Base-by-base conservation (phyloP, 345 rosid species). In the Rhizophora mangle region DNA sequence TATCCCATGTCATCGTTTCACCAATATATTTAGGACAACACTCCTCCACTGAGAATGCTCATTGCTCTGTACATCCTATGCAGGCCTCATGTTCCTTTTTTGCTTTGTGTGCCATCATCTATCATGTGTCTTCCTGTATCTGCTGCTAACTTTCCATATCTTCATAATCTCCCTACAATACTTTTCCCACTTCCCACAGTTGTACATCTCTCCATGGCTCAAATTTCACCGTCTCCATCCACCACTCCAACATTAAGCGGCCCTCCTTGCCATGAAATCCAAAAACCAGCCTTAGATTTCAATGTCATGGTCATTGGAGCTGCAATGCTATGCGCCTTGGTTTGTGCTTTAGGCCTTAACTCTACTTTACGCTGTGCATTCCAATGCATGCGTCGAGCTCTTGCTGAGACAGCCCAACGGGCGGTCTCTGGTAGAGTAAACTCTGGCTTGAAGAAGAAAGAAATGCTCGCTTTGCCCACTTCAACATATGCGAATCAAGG, bases 281-380 rank as follows among this genome's bases (percentile, higher is more conserved):
- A 2, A 36, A 31, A 55, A 46, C 52, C 30, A 1, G 15, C 55
- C 13, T 3, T 61, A 13, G 43, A 72, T 67, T 63, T 80, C 74
- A 82, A 80, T 54, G 57, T 67, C 32, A 61, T 77, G 74, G 75
- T 77, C 62, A 72, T 82, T 4, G 60, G 77, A 4, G 82, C 68
- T 6, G 82, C 86, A 63, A 46, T 82, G 80, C 21, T 72, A 19
- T 82, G 83, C 15, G 82, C 86, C 60, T 30, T 82, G 6, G 39
- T 82, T 2, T 82, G 80, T 65, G 80, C 76, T 57, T 68, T 82
- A 0, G 82, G 86, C 36, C 83, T 80, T 52, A 72, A 80, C 72
- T 72, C 82, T 19, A 74, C 70, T 69, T 53, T 75, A 0, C 80
- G 68, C 16, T 77, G 86, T 31, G 80, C 70, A 21, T 22, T 77